Percentiles rank a stretch among this genome's conserved stretches.
Conservation (phyloP, 768 basidiomycete species). For the Lactarius hatsudake region DNA sequence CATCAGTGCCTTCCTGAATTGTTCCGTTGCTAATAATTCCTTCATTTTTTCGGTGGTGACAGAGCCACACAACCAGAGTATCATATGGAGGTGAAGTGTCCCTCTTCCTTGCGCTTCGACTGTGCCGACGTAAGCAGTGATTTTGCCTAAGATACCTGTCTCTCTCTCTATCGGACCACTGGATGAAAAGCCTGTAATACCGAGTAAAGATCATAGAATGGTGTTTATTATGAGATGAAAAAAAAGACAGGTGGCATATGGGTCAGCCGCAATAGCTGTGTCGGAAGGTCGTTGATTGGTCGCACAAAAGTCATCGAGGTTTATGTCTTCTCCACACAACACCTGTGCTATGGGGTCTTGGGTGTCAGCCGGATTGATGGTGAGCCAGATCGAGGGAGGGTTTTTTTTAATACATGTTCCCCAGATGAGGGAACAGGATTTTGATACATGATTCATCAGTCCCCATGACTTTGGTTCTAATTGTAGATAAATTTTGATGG, state of each 20-base stretch:
- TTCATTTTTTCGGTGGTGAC: too few relatives aligned
- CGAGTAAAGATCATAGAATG: neutral
- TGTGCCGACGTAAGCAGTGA: neutral
- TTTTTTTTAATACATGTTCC: neutral
- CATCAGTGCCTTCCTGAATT: too few relatives aligned
- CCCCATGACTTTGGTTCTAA: neutral
- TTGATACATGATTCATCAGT: neutral
- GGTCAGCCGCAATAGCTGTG: constrained; percentile 14
- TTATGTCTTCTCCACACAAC: constrained; percentile 42
- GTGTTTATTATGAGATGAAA: neutral
- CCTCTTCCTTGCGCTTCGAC: neutral
- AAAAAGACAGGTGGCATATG: neutral
- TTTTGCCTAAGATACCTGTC: neutral
- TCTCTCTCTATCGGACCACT: neutral
- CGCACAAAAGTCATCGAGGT: constrained; percentile 39
- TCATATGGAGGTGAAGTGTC: neutral
- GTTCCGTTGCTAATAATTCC: too few relatives aligned
- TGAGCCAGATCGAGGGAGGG: constrained; percentile 38
- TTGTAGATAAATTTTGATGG: neutral
- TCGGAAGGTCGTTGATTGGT: constrained; percentile 42
- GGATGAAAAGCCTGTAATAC: neutral
- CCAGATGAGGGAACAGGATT: neutral
- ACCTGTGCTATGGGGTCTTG: constrained; percentile 47
- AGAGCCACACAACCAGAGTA: neutral
- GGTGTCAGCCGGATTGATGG: constrained; percentile 42